Evolutionary conservation across 1,284 basidiomycete genomes (phyloP).

Genomic region (Pseudozyma sp.): DNA sequence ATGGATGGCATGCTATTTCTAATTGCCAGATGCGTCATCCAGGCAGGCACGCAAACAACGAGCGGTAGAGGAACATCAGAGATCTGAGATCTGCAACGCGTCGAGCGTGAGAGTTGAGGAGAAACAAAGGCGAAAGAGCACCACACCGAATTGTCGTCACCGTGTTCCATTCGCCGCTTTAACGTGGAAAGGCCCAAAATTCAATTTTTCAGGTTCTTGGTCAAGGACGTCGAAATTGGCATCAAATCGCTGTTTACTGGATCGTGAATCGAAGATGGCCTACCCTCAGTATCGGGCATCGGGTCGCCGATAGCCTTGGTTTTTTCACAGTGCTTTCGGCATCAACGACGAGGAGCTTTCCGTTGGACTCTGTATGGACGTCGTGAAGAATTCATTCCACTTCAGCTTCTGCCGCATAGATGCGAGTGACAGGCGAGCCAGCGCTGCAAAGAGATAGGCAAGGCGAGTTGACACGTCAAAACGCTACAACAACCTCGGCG

Average conservation of each 20-base stretch:
- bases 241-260: slow-evolving; percentile 26
- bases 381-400: too few species aligned
- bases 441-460: not conserved
- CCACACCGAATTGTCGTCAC: slow-evolving; percentile 28
- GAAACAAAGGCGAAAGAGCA: slow-evolving; percentile 1
- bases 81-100: not conserved
- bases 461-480: not conserved
- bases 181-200: slow-evolving; percentile 3
- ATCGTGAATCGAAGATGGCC: not conserved
- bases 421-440: not conserved
- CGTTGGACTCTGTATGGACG: too few species aligned
- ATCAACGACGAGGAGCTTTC: too few species aligned
- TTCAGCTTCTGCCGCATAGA: too few species aligned
- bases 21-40: not conserved
- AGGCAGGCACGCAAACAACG: too few species aligned
- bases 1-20: slow-evolving; percentile 8
- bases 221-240: slow-evolving; percentile 9
- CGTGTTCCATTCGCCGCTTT: not conserved
- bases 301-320: too few species aligned
- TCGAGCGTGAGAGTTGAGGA: not conserved
- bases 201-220: not conserved
- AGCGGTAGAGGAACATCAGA: too few species aligned
- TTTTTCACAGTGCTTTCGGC: too few species aligned
- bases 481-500: too few species aligned
- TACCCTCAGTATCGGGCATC: too few species aligned